phyloP scores from a whole-genome alignment of 305 asterid genomes.

The Fraxinus sp. region DNA sequence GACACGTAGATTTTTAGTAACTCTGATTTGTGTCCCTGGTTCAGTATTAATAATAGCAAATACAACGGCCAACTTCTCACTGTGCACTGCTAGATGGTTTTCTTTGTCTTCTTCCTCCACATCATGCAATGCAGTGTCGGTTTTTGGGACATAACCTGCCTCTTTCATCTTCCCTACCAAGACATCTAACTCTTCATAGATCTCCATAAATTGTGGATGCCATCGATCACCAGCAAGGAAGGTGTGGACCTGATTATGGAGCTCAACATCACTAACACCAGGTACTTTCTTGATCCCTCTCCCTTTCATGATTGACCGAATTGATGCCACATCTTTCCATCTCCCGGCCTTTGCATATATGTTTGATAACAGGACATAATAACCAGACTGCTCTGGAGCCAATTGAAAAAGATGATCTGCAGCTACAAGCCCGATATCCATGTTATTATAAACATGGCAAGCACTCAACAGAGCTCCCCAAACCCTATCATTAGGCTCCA shows the following conservation, averaged over 20 bases:
- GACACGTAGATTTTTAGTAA: conserved; percentile 78
- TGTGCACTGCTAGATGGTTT: conserved; percentile 68
- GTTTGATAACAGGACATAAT: conserved; percentile 71
- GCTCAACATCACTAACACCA: conserved; percentile 80
- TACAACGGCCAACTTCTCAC: conserved; percentile 83
- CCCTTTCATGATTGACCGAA: conserved; percentile 64
- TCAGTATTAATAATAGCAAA: conserved; percentile 63
- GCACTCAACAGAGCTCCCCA: conserved; percentile 90
- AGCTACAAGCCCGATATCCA: conserved; percentile 62
- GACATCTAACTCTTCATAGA: conserved; percentile 62
- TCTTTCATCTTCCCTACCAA: conserved; percentile 77
- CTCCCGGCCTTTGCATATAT: conserved; percentile 83
- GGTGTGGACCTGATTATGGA: conserved; percentile 51
- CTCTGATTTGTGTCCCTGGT: conserved; percentile 54
- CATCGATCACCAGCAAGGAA: conserved; percentile 80
- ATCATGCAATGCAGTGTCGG: conserved; percentile 67
- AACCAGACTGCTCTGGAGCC: conserved; percentile 76
- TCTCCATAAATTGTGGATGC: conserved; percentile 55
- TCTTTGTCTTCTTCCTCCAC: conserved; percentile 94
- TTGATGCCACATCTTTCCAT: conserved; percentile 68
- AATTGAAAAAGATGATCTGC: conserved; percentile 70
- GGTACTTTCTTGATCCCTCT: conserved; percentile 73
- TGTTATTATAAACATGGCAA: conserved; percentile 66
- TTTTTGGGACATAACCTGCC: conserved; percentile 73
- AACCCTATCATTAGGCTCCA: conserved; percentile 67